Base-by-base conservation (phyloP, 176 grass and related monocot genomes). In the Phyllostachys edulis region DNA sequence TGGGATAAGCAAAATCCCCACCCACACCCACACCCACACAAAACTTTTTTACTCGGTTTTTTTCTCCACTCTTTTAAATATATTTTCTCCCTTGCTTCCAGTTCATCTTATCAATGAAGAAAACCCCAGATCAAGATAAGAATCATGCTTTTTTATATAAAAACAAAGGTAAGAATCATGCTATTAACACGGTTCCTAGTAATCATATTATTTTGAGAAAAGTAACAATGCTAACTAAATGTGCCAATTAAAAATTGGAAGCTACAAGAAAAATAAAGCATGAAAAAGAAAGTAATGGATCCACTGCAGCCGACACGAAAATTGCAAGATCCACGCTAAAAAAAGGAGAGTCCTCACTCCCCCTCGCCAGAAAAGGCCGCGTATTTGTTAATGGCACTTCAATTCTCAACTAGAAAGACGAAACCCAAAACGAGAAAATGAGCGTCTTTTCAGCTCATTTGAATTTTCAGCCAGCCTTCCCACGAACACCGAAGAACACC, bases 81-180 rank as follows among this genome's bases (percentile, higher is more conserved):
- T 79, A 64, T 47, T 47, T 27, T 66, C 60, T 20, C 40, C 23
- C 57, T 13, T 3, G 15, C 39, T 42, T 29, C n/a, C 44, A 5
- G 6, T 50, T 17, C 26, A 63, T 29, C 55, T 69, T 36, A 17
- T 14, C 21, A 62, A 63, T 85, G 42, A 63, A 46, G 23, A 13
- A 85, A 75, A 80, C 85, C 63, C 16, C 36, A 69, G 16, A 81
- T 13, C 52, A 85, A 70, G 82, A 54, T 51, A 85, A 59, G 76
- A 41, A 80, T 75, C 51, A 65, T 57, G 80, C 18, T 32, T 38
- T 38, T 38, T 38, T 38, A 34, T 34, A 34, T 38, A 38, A 38
- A 38, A 38, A 81, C 9, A 54, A 85, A 70, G 82, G 44, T 51
- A 85, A 59, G 76, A 51, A 80, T 75, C 51, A 65, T 66, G 80